Percentiles rank a stretch among this genome's conserved stretches.
Conservation (phyloP, 805 yeast genomes). For the Hanseniaspora occidentalis region DNA sequence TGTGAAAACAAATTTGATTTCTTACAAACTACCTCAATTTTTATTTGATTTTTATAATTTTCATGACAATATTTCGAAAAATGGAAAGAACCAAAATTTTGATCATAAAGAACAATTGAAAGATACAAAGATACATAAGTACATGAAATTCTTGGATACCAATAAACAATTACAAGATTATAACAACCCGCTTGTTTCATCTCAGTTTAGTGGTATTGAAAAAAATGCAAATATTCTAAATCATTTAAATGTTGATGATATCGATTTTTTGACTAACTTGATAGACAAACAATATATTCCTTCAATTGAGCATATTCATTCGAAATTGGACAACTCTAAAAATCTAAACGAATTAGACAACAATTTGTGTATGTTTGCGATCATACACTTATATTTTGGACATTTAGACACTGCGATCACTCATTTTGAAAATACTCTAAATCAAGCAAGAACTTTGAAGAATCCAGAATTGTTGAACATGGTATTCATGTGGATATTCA, state of each 20-base stretch:
- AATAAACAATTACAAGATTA: no score
- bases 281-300: background rate
- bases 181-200: no score
- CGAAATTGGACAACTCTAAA: background rate
- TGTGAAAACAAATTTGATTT: no score
- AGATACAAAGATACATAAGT: no score
- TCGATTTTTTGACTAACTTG: background rate
- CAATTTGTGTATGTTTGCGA: background rate
- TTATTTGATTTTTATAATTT: background rate
- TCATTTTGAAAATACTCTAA: background rate
- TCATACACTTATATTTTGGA: background rate
- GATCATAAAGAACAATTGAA: no score
- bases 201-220: background rate
- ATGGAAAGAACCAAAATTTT: background rate
- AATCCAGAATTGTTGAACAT: background rate
- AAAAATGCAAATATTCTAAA: no score
- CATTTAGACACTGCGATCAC: background rate
- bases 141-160: no score
- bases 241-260: background rate
- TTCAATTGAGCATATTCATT: background rate
- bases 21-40: no score
- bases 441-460: background rate
- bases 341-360: background rate
- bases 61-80: no score
- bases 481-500: background rate